Conservation (phyloP, 495 filamentous ascomycete genomes). For the Aspergillus funiculosus region DNA sequence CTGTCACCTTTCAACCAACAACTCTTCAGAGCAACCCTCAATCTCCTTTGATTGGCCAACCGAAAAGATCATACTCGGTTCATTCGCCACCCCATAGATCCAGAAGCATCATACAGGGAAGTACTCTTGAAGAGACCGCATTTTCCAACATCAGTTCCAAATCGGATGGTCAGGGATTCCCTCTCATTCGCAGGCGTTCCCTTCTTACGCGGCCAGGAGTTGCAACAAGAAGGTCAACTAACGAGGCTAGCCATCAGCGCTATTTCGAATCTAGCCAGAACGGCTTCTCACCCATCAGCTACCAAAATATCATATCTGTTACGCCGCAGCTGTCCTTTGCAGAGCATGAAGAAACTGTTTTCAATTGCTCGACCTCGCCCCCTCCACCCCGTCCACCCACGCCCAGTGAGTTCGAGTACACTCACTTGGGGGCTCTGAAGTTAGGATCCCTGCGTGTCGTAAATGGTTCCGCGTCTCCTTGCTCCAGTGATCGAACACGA, state of each 20-base stretch:
- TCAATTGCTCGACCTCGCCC: background rate
- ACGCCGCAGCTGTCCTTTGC: constrained; percentile 19
- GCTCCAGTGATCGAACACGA: constrained; percentile 32
- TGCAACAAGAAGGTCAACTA: constrained; percentile 39
- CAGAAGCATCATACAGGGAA: constrained; percentile 24
- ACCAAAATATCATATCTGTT: constrained; percentile 5
- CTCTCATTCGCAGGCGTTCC: constrained; percentile 44
- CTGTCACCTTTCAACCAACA: constrained; percentile 25
- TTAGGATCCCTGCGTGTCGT: constrained; percentile 47
- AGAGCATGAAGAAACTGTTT: constrained; percentile 9
- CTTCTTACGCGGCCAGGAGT: constrained; percentile 44
- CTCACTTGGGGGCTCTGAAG: constrained; percentile 45
- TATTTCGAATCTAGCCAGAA: constrained; percentile 28
- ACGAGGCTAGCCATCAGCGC: constrained; percentile 19
- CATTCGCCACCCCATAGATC: constrained; percentile 26
- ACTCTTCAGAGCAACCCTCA: constrained; percentile 13
- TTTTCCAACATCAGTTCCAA: constrained; percentile 37
- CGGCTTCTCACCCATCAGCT: constrained; percentile 9
- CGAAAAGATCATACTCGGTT: constrained; percentile 30
- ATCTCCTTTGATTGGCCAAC: constrained; percentile 17
- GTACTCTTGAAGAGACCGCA: constrained; percentile 24
- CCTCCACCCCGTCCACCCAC: constrained; percentile 30
- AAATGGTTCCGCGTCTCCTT: constrained; percentile 42
- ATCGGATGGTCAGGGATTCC: constrained; percentile 35
- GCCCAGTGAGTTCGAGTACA: constrained; percentile 40